These are phyloP conservation scores for Termitomyces sp. DNA, from an alignment of 768 basidiomycete genomes.

Conservation along the genomic window DNA sequence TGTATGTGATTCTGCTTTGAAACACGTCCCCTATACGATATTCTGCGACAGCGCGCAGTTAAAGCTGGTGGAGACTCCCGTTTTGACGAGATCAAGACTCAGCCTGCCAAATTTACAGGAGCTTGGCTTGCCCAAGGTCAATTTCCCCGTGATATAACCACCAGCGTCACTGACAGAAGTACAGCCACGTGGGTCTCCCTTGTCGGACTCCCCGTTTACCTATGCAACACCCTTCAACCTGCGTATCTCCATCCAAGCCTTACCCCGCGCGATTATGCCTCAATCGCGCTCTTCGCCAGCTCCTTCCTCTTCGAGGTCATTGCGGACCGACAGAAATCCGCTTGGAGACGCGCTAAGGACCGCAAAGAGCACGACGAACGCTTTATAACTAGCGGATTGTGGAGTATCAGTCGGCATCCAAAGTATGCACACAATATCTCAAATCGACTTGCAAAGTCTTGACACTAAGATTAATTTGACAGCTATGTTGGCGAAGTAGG, in stretches of 20 bases:
- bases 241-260: not conserved
- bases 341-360: conserved; percentile 58
- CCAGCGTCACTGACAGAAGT: not conserved
- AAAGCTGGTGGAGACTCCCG: not conserved
- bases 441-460: not conserved
- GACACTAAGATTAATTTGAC: not conserved
- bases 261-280: not conserved
- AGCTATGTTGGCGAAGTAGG: not conserved
- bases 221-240: conserved; percentile 1
- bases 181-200: not conserved
- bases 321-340: conserved; percentile 63
- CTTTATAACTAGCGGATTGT: conserved; percentile 68
- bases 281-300: not conserved
- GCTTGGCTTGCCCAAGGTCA: not conserved
- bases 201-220: not conserved
- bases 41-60: not conserved
- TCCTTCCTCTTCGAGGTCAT: conserved; percentile 39
- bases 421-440: conserved; percentile 44
- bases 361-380: conserved; percentile 65
- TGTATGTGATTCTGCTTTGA: not conserved
- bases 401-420: conserved; percentile 67
- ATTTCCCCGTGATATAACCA: not conserved
- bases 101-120: not conserved
- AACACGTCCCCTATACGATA: not conserved
- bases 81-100: not conserved